Base-by-base conservation (phyloP, 345 rosid genomes). In the Gossypium mustelinum region DNA sequence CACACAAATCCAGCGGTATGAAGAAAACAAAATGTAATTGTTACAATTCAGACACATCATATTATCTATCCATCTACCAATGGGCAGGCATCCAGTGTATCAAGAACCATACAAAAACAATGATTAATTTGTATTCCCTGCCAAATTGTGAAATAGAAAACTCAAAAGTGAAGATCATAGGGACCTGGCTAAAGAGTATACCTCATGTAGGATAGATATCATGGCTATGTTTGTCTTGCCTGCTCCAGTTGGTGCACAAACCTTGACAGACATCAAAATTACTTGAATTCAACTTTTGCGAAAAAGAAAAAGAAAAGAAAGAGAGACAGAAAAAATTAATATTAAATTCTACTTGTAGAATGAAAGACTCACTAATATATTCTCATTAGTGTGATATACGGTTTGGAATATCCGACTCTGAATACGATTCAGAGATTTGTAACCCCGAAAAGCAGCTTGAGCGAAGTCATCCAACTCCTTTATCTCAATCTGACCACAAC, bases 201-300 rank as follows among this genome's bases (percentile, higher is more conserved):
- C 98, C 95, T 94, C 97, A 63, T 94, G 98, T 70, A 94, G 84
- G 77, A 94, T 84, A 70, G 98, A 89, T 62, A 94, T 86, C 98
- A 94, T 90, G 48, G 98, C 97, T 79, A 94, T 94, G 81, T 94
- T 94, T 80, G 98, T 92, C 85, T 94, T 94, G 14, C 98, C 98
- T 74, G 98, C 98, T 77, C 98, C 98, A 54, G 98, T 94, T n/a
- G 98, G 98, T 70, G 98, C 98, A 86, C 98, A 94, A 77, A 94
- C 98, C 98, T 94, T 85, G 79, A 84, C 75, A 62, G 69, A 75
- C 69, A 85, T 78, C 73, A 72, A 77, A 73, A 70, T 60, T 22
- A 64, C 44, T 41, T 67, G 75, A 76, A 76, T 51, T 52, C 82
- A 68, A 59, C 47, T 74, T 72, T 66, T 9, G 34, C 25, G 16